Evolutionary conservation across 176 grass and related monocot species (phyloP), one percentile per base, ranked within the genome.

Genomic region (Musa troglodytarum): DNA sequence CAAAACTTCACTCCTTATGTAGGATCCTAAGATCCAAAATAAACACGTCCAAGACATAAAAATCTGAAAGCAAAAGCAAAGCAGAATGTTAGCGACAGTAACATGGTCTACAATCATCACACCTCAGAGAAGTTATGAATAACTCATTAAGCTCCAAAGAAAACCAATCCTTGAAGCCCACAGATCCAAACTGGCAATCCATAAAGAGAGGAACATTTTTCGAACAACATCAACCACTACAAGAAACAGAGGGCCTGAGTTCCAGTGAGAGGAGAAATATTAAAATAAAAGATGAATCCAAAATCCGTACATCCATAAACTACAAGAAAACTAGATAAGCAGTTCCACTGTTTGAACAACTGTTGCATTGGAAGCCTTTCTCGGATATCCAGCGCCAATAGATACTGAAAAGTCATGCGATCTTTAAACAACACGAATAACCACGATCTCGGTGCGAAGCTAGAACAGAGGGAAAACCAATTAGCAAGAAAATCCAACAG

Each of bases 381-480:
- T 57, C 88, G 34, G 91, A 90, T 56, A 74, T 34, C 74, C 79
- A 81, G 90, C 84, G 81, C 82, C 86, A 89, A 90, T 26, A 98
- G 52, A 87, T 77, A 90, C 79, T 87, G 79, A 89, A 96, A 96
- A 96, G 80, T 69, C 92, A 89, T 78, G 83, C 64, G 84, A 91
- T 91, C 87, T 85, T 68, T 88, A 96, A 96, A 96, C 77, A 84
- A 91, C 78, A 83, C 23, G 74, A 94, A 88, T 52, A 92, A 95
- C 81, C 96, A 89, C 53, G 84, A 89, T 69, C 91, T 75, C 72
- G 81, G 79, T 79, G 89, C 80, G 86, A 88, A 92, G 88, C 79
- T 80, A 87, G 90, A 92, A 85, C 53, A 89, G 70, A 77, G 66
- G 75, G 67, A 82, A 79, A 20, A 77, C 13, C 61, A 74, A 92